phyloP scores from a whole-genome alignment of 352 stramenopile genomes.

The Phytophthora hybrid region DNA sequence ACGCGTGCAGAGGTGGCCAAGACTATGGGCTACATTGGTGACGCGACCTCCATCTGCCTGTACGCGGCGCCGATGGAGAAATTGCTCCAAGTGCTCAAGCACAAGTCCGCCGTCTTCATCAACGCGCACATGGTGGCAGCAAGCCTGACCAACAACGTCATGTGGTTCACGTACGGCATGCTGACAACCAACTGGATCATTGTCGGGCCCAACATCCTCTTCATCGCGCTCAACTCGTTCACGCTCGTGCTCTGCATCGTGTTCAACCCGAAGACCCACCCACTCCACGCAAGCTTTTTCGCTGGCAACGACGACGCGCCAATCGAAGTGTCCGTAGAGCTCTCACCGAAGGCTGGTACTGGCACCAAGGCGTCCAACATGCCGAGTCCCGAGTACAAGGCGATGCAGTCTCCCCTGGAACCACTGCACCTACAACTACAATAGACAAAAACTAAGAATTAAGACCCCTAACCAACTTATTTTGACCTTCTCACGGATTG shows the following conservation, averaged over 20 bases:
- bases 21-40: conserved; percentile 38
- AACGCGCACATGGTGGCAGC: conserved; percentile 59
- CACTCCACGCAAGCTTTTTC: conserved; percentile 22
- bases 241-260: conserved; percentile 37
- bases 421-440: conserved; percentile 14
- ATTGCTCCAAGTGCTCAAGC: conserved; percentile 50
- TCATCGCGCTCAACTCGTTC: conserved; percentile 33
- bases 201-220: conserved; percentile 42
- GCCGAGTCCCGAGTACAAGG: conserved; percentile 23
- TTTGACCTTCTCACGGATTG: no score
- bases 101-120: conserved; percentile 49
- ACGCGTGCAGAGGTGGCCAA: conserved; percentile 30
- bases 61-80: conserved; percentile 57
- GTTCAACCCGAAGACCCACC: conserved; percentile 37
- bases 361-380: conserved; percentile 6
- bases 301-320: conserved; percentile 16
- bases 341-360: conserved; percentile 22
- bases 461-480: no score
- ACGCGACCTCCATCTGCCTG: conserved; percentile 34
- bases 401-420: conserved; percentile 32
- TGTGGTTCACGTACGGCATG: conserved; percentile 59
- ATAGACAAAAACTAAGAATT: conserved; percentile 16
- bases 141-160: conserved; percentile 47
- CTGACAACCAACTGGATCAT: conserved; percentile 40
- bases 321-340: conserved; percentile 23